Percentiles rank a stretch among this genome's conserved stretches.
These are phyloP conservation scores for Trichoderma erinaceum DNA, from an alignment of 495 filamentous ascomycete genomes.

Conservation along the genomic window DNA sequence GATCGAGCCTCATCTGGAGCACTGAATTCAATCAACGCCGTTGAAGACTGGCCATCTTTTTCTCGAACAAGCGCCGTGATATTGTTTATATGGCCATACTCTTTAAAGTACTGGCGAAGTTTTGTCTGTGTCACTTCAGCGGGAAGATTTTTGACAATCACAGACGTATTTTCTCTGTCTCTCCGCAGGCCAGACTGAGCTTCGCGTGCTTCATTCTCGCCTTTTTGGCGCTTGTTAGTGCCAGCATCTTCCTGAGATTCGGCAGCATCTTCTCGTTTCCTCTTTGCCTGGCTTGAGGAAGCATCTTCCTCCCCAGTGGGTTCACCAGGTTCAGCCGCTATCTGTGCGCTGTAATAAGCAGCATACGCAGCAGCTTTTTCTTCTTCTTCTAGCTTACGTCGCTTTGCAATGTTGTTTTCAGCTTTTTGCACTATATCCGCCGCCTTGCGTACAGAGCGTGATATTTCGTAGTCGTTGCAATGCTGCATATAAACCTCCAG, in stretches of 20 bases:
- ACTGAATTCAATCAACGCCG: slow-evolving; percentile 80
- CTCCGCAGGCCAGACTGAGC: slow-evolving; percentile 42
- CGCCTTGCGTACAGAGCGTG: slow-evolving; percentile 63
- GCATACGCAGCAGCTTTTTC: slow-evolving; percentile 47
- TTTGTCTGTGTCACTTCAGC: slow-evolving; percentile 58
- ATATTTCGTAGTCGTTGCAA: slow-evolving; percentile 78
- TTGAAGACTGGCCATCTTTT: slow-evolving; percentile 47
- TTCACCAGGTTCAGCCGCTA: slow-evolving; percentile 24
- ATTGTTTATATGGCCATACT: slow-evolving; percentile 76
- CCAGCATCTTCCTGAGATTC: slow-evolving; percentile 32
- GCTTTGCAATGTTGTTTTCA: slow-evolving; percentile 54
- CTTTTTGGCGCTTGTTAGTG: slow-evolving; percentile 54
- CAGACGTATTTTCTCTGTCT: slow-evolving; percentile 82
- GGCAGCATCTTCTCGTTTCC: slow-evolving; percentile 55
- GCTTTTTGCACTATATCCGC: slow-evolving; percentile 61
- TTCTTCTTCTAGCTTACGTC: slow-evolving; percentile 59
- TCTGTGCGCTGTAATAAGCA: slow-evolving; percentile 29
- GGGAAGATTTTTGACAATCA: slow-evolving; percentile 74
- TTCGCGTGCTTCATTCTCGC: slow-evolving; percentile 36
- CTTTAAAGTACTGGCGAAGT: slow-evolving; percentile 82
- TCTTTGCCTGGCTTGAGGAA: slow-evolving; percentile 47
- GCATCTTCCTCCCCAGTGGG: slow-evolving; percentile 20
- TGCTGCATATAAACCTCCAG: slow-evolving; percentile 77
- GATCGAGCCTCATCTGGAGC: slow-evolving; percentile 69
- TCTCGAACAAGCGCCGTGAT: slow-evolving; percentile 56